phyloP scores from a whole-genome alignment of 2,329 filamentous ascomycete genomes.

The Sporothrix curviconia region DNA sequence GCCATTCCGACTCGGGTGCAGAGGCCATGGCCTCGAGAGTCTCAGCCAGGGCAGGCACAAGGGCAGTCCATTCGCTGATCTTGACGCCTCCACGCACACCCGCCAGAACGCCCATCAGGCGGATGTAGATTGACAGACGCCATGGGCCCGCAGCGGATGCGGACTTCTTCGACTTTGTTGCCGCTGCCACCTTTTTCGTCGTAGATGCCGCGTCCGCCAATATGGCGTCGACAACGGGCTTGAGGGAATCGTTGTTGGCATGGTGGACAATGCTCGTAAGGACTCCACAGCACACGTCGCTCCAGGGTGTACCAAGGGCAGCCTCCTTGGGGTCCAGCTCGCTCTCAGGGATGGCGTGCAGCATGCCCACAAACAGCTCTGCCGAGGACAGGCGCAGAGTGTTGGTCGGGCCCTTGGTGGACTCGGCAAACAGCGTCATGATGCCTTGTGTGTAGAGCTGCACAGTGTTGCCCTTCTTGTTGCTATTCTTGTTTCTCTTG shows the following conservation, averaged over 20 bases:
- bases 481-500: constrained; percentile 43
- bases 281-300: constrained; percentile 65
- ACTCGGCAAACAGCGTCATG: constrained; percentile 87
- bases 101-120: constrained; percentile 61
- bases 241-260: constrained; percentile 66
- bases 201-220: constrained; percentile 37
- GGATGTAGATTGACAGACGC: constrained; percentile 43
- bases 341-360: constrained; percentile 45
- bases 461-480: constrained; percentile 27
- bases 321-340: constrained; percentile 30
- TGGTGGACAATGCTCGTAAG: constrained; percentile 79
- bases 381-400: constrained; percentile 55
- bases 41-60: constrained; percentile 51
- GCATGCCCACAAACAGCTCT: constrained; percentile 45
- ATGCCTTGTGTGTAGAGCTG: constrained; percentile 75
- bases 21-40: constrained; percentile 42
- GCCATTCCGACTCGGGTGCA: background rate
- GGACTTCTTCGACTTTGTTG: constrained; percentile 31
- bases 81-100: constrained; percentile 77
- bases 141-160: constrained; percentile 28
- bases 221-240: constrained; percentile 58
- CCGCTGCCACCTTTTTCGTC: constrained; percentile 28
- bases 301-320: constrained; percentile 41
- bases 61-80: constrained; percentile 61
- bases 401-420: constrained; percentile 57